Base-by-base conservation (phyloP, 805 yeast species). In the Groenewaldozyma tartarivorans region DNA sequence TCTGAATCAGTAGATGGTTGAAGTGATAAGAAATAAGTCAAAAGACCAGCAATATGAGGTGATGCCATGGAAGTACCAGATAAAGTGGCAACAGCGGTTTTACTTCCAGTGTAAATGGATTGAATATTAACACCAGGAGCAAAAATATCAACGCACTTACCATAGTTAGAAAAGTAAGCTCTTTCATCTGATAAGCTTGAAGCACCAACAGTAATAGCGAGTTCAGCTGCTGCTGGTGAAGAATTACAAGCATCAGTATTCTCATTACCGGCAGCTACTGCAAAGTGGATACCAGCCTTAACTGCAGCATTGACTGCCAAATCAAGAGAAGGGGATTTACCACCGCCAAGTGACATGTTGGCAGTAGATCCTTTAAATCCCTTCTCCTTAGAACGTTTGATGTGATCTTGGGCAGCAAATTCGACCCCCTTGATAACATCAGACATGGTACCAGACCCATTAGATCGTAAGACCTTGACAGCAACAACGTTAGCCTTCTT, bases 31-130 rank as follows among this genome's bases (percentile, higher is more conserved):
- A 64, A 75, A 65, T 74, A 74, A 4, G 78, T 58, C 57, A 74
- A 62, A 52, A 74, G 64, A 17, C 80, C 79, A 30, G 73, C 68
- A 48, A 74, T 60, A 53, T 74, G 79, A 31, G 80, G 79, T 13
- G 79, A 67, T 19, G 79, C 79, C 80, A 75, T 75, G 31, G 79
- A 75, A 17, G 80, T 74, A 49, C 80, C 80, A 26, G 78, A 71
- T 63, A 74, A 63, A 19, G 70, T 62, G 47, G 72, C 70, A 26
- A 75, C 67, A 48, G 75, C 75, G 37, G 62, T 53, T 40, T 60
- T 60, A 30, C 75, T 68, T 39, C 77, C 76, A 48, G 68, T 74
- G 62, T 70, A 74, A 46, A 77, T 73, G 36, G 77, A 70, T 53
- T 67, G 63, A 47, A 74, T 66, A 59, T 73, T 71, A 53, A 71